phyloP scores from a whole-genome alignment of 1,284 basidiomycete genomes.

The Rhodotorula sp. region DNA sequence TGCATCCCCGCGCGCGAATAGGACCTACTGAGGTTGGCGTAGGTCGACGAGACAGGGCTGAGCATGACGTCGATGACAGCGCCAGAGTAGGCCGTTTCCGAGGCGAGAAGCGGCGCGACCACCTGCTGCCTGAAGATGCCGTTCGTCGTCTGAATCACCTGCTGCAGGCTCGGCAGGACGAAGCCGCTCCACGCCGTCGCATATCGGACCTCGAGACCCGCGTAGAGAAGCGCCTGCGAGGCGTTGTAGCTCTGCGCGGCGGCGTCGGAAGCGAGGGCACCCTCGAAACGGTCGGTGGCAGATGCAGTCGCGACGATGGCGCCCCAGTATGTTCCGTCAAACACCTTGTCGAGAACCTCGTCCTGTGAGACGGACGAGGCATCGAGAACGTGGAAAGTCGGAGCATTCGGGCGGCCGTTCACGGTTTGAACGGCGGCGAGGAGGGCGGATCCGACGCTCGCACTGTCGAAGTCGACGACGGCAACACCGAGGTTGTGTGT shows the following conservation, averaged over 20 bases:
- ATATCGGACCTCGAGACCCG: slow-evolving; percentile 22
- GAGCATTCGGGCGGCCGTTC: slow-evolving; percentile 13
- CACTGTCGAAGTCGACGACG: slow-evolving; percentile 32
- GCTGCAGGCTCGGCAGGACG: slow-evolving; percentile 1
- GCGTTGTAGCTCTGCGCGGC: slow-evolving; percentile 11
- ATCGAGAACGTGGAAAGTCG: slow-evolving; percentile 13
- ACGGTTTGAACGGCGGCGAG: slow-evolving; percentile 7
- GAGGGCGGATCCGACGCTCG: slow-evolving; percentile 18
- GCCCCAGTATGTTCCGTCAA: slow-evolving; percentile 23
- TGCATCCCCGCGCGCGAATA: no score
- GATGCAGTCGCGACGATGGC: slow-evolving; percentile 8
- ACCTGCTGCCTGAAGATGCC: slow-evolving; percentile 1
- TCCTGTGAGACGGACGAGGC: slow-evolving; percentile 2
- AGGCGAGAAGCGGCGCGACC: slow-evolving; percentile 17
- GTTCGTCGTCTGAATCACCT: not conserved
- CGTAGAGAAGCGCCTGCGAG: slow-evolving; percentile 11
- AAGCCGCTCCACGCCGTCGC: slow-evolving; percentile 20
- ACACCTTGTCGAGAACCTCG: slow-evolving; percentile 3
- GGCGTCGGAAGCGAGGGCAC: not conserved
- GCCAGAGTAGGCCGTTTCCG: not conserved
- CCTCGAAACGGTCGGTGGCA: slow-evolving; percentile 20
- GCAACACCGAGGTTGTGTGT: slow-evolving; percentile 8
- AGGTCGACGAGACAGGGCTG: slow-evolving; percentile 11
- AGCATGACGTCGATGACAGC: not conserved
- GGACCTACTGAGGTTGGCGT: slow-evolving; percentile 6